phyloP scores from a whole-genome alignment of 768 basidiomycete species.

The Tricholoma terreum region DNA sequence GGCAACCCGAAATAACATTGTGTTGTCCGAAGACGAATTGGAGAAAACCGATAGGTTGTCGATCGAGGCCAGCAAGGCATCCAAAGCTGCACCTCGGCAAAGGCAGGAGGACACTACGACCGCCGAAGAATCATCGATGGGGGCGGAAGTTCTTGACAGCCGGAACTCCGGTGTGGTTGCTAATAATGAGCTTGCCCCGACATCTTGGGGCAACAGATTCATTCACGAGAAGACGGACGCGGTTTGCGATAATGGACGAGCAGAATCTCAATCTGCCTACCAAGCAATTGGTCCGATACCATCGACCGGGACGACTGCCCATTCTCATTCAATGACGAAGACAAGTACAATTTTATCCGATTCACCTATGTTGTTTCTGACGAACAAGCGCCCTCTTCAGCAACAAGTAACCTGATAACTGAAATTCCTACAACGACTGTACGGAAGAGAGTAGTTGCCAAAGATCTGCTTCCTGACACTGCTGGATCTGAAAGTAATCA shows the following conservation, averaged over 20 bases:
- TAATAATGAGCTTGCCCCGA: neutral
- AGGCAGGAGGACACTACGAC: neutral
- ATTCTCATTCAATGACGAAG: neutral
- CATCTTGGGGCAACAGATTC: neutral
- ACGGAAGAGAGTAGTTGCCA: constrained; percentile 10
- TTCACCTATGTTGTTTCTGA: neutral
- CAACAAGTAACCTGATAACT: neutral
- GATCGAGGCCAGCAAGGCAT: neutral
- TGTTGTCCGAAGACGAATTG: constrained; percentile 14
- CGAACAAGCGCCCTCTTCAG: neutral
- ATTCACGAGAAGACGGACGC: neutral
- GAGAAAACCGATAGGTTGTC: neutral
- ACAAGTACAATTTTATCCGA: neutral
- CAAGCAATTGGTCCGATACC: neutral
- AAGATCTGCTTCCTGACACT: neutral
- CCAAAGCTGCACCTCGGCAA: neutral
- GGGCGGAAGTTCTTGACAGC: neutral
- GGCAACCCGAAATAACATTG: constrained; percentile 5
- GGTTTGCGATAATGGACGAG: neutral
- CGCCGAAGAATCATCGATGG: neutral
- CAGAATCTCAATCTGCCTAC: neutral
- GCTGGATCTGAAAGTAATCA: neutral
- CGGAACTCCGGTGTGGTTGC: too few species aligned
- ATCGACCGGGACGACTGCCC: neutral
- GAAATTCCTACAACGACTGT: neutral